Evolutionary conservation across 441 rosid genomes (phyloP).

Genomic region (Mallotus repandus): DNA sequence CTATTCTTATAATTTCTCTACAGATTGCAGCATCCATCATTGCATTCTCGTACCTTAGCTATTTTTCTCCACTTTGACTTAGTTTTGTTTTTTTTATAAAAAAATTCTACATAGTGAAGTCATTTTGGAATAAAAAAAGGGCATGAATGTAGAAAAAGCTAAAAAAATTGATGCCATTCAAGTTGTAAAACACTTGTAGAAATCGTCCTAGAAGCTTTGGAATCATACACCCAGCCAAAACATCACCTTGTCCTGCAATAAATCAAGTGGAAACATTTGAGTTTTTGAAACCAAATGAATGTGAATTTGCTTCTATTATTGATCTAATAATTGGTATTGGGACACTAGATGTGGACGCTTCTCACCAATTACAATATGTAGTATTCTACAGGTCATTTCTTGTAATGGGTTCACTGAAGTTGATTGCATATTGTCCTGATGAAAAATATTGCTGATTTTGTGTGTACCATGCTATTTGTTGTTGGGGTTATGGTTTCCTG

Average conservation of each 20-base stretch:
- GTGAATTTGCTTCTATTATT: not conserved
- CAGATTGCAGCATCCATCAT: not conserved
- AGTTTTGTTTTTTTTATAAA: no score
- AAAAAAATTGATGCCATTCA: not conserved
- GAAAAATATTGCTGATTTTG: not conserved
- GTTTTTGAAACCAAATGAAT: not conserved
- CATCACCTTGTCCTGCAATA: not conserved
- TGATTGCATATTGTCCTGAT: not conserved
- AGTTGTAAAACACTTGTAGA: not conserved
- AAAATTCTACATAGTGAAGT: no score
- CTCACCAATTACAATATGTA: not conserved
- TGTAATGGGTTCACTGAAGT: not conserved
- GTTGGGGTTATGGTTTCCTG: constrained; percentile 10
- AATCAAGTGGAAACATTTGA: not conserved
- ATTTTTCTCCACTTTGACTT: not conserved
- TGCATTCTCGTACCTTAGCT: not conserved
- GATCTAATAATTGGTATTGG: not conserved
- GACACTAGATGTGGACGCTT: not conserved
- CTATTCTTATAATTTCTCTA: not conserved
- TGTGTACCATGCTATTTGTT: not conserved
- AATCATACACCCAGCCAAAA: not conserved
- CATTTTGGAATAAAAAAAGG: not conserved
- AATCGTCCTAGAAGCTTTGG: not conserved
- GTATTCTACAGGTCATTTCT: not conserved
- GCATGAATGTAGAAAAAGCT: not conserved